Conservation (phyloP, 2,329 filamentous ascomycete species). For the Pezizomycotina sp. region DNA sequence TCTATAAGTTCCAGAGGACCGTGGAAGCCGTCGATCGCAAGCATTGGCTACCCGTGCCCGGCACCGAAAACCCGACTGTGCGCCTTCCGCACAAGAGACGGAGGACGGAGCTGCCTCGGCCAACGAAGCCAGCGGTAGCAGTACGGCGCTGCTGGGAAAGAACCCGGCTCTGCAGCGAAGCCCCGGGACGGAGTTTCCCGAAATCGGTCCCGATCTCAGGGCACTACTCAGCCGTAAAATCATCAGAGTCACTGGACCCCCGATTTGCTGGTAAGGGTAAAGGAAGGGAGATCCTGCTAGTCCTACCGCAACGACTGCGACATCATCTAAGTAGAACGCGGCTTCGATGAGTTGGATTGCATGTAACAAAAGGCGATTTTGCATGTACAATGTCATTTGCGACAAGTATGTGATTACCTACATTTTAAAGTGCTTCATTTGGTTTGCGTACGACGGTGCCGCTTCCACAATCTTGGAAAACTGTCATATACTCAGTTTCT, state of each 20-base stretch:
- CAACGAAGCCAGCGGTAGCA: slow-evolving; percentile 5
- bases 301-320: too few species aligned
- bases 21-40: slow-evolving; percentile 90
- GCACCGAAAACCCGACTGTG: slow-evolving; percentile 13
- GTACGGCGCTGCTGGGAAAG: slow-evolving; percentile 8
- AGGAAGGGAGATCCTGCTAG: slow-evolving; percentile 10
- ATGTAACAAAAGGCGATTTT: too few species aligned
- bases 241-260: slow-evolving; percentile 5
- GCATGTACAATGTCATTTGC: too few species aligned
- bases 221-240: slow-evolving; percentile 9
- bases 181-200: slow-evolving; percentile 11
- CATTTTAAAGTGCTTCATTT: too few species aligned
- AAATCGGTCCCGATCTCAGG: slow-evolving; percentile 17
- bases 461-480: too few species aligned
- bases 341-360: too few species aligned
- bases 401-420: too few species aligned
- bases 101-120: slow-evolving; percentile 3
- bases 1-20: slow-evolving; percentile 69
- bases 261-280: slow-evolving; percentile 7
- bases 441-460: too few species aligned
- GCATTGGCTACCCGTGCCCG: slow-evolving; percentile 33
- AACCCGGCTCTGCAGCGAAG: too few species aligned
- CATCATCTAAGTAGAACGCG: too few species aligned
- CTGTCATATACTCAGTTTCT: too few species aligned
- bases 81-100: slow-evolving; percentile 13